phyloP scores from a whole-genome alignment of 2,329 filamentous ascomycete genomes.

The Tolypocladium sp. region DNA sequence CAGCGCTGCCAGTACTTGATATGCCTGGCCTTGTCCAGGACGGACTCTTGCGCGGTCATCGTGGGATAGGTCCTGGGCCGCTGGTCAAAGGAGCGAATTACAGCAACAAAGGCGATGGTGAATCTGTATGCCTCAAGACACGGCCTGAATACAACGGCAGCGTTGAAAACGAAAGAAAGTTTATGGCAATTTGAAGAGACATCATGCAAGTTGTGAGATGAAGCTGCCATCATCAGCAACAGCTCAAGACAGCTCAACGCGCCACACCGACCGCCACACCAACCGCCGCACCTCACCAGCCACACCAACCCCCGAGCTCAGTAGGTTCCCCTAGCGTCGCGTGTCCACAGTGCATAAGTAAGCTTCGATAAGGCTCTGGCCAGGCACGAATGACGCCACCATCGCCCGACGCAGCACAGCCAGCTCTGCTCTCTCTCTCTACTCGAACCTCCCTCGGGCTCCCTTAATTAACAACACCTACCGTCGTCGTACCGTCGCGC shows the following conservation, averaged over 20 bases:
- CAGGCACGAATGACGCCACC: neutral
- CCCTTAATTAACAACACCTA: neutral
- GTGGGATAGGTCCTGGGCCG: neutral
- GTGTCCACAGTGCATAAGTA: too few species aligned
- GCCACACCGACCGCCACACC: too few species aligned
- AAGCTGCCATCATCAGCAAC: neutral
- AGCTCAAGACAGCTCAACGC: neutral
- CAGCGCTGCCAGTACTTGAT: constrained; percentile 91
- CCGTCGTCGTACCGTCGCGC: neutral
- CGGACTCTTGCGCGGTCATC: constrained; percentile 5
- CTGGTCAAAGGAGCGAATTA: too few species aligned
- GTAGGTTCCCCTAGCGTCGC: neutral
- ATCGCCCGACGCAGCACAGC: neutral
- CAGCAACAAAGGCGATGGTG: too few species aligned
- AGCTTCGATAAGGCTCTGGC: neutral
- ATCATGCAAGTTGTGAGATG: neutral
- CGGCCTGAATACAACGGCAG: too few species aligned
- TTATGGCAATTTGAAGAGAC: neutral
- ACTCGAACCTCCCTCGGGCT: too few species aligned
- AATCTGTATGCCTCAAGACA: too few species aligned
- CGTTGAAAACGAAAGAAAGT: neutral
- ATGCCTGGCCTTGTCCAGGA: constrained; percentile 57
- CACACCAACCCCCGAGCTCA: neutral
- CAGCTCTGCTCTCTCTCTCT: too few species aligned
- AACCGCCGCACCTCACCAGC: neutral